Base-by-base conservation (phyloP, 768 basidiomycete genomes). In the Pleurotus salmoneostramineus region DNA sequence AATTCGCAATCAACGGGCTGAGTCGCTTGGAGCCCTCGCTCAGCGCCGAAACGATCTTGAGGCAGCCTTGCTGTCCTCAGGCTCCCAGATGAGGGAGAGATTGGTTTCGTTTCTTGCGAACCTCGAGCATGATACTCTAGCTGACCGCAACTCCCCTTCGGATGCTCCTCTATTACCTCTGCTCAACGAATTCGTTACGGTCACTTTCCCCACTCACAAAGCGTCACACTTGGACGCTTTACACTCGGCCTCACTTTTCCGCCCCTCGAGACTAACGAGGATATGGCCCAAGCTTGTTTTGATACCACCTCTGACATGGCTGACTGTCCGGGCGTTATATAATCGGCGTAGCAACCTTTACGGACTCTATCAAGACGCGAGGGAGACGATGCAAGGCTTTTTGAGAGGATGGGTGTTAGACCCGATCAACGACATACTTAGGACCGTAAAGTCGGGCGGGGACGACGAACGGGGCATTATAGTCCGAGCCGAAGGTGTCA, bases 271-370 rank as follows among this genome's bases (percentile, higher is more conserved):
- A 3, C 66, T 91, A 12, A 82, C 84, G 1, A 82, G 86, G 6
- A 58, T 89, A 21, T 98, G 96, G 95, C 94, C 95, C 0, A 85
- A 82, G 32, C 70, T 95, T 6, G 71, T 98, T 21, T 67, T 96
- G 35, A 69, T 92, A 14, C 94, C 95, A 0, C 87, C 93, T 0
- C 66, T 91, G 2, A 63, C 79, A 0, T 64, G 88, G 21, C 82
- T 87, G 62, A 69, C 77, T 10, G 64, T 80, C 33, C 76, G 79
- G 8, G 69, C 72, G 21, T 67, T 82, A 6, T 89, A 87, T 63
- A 74, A 78, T 4, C 88, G 88, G 4, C 82, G 87, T 31, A 77
- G 75, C 7, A 82, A 81, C 35, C 64, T 95, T 50, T 56, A 72
- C 5, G 79, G 84, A 44, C 72, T 89, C 51, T 78, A 79, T 3